A percentile compares a stretch with the other conserved stretches of the same genome.
phyloP scores from a whole-genome alignment of 371 early-diverging fungal genomes.

The Capillidium rhysosporum region DNA sequence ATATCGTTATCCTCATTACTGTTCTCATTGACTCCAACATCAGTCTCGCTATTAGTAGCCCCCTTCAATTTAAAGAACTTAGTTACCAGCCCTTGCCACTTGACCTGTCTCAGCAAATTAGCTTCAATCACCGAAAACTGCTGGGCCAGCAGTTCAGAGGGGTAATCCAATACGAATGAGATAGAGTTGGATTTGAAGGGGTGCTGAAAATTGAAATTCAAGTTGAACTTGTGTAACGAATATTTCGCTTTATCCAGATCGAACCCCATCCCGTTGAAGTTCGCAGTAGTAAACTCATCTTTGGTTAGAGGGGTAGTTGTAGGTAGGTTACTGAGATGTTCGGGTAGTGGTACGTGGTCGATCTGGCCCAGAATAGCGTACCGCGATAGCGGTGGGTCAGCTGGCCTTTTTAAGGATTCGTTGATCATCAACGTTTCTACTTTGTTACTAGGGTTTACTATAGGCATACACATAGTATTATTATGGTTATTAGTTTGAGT shows the following conservation, averaged over 20 bases:
- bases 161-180: conserved; percentile 18
- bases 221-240: not conserved
- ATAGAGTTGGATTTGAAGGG: conserved; percentile 12
- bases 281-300: too few species aligned
- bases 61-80: not conserved
- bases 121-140: conserved; percentile 39
- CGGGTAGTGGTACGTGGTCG: not conserved
- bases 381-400: not conserved
- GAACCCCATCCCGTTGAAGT: too few species aligned
- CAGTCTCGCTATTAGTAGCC: too few species aligned
- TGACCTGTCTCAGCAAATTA: conserved; percentile 20
- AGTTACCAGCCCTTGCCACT: conserved; percentile 36
- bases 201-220: not conserved
- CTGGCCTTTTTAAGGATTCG: not conserved
- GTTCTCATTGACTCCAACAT: too few species aligned
- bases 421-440: not conserved
- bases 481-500: too few species aligned
- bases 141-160: conserved; percentile 31
- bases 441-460: too few species aligned
- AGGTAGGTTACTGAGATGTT: not conserved
- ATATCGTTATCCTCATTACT: not conserved
- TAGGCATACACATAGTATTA: too few species aligned
- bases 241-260: not conserved
- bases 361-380: not conserved
- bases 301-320: not conserved